phyloP scores from a whole-genome alignment of 495 filamentous ascomycete genomes.

The Penicillium ucsense region DNA sequence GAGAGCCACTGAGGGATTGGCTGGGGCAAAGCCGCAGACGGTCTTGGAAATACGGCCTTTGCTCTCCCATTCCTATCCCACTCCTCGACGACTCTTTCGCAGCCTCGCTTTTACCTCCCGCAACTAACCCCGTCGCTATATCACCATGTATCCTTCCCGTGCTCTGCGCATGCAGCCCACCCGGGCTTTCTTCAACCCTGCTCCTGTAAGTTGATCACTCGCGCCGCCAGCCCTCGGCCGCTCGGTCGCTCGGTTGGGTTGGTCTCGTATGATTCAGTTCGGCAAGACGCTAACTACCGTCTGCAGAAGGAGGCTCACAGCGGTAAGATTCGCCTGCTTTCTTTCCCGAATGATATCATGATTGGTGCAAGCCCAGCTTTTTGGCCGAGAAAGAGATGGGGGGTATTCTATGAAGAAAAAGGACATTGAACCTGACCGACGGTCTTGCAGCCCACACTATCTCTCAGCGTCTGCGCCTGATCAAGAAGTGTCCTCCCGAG shows the following conservation, averaged over 20 bases:
- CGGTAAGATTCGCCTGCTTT: conserved; percentile 45
- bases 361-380: no score
- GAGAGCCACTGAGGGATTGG: conserved; percentile 35
- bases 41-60: conserved; percentile 17
- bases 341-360: no score
- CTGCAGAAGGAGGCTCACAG: conserved; percentile 72
- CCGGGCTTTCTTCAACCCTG: conserved; percentile 58
- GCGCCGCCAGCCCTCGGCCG: conserved; percentile 2
- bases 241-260: background rate
- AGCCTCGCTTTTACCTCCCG: conserved; percentile 9
- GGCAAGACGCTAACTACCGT: conserved; percentile 26
- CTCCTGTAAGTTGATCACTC: conserved; percentile 58
- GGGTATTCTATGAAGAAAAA: background rate
- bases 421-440: conserved; percentile 21
- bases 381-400: no score
- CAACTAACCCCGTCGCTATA: conserved; percentile 2
- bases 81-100: conserved; percentile 10
- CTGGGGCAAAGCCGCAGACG: conserved; percentile 27
- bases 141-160: conserved; percentile 59
- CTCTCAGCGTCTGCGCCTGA: conserved; percentile 81
- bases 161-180: conserved; percentile 46
- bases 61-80: conserved; percentile 3
- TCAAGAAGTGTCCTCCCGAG: conserved; percentile 86
- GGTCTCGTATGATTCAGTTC: conserved; percentile 15
- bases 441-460: conserved; percentile 74